Evolutionary conservation across 2,329 filamentous ascomycete genomes (phyloP).

Genomic region (Akanthomyces dipterigenus): DNA sequence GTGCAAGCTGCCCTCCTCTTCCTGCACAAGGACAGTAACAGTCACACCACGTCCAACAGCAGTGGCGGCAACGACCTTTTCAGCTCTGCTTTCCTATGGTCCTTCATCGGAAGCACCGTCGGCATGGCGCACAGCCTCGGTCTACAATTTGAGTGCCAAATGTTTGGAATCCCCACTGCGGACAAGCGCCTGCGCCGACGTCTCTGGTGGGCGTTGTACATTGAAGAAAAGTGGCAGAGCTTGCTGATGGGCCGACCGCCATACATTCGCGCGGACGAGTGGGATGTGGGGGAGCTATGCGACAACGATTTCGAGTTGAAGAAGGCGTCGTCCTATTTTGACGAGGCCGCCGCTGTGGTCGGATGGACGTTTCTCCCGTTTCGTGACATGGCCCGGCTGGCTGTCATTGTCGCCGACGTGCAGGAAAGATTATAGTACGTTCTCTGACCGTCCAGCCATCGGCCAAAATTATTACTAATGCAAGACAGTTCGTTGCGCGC

Average conservation of each 20-base stretch:
- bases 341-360: not conserved
- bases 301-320: constrained; percentile 11
- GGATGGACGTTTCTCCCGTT: constrained; percentile 7
- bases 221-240: constrained; percentile 31
- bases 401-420: constrained; percentile 12
- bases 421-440: constrained; percentile 14
- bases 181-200: constrained; percentile 30
- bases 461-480: not conserved
- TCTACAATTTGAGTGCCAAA: constrained; percentile 29
- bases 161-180: constrained; percentile 30
- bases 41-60: not conserved
- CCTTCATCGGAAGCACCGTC: constrained; percentile 28
- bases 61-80: constrained; percentile 14
- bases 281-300: constrained; percentile 17
- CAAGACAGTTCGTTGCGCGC: constrained; percentile 9
- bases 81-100: constrained; percentile 30
- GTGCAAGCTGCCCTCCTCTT: constrained; percentile 13
- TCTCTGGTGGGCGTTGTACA: constrained; percentile 33
- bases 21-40: constrained; percentile 10
- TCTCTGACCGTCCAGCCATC: not conserved
- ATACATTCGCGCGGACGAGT: constrained; percentile 27
- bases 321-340: constrained; percentile 5
- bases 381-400: constrained; percentile 13
- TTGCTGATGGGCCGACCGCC: constrained; percentile 29
- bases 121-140: constrained; percentile 27